Evolutionary conservation across 2,329 filamentous ascomycete species (phyloP).

Genomic region (Ascosphaera acerosa): DNA sequence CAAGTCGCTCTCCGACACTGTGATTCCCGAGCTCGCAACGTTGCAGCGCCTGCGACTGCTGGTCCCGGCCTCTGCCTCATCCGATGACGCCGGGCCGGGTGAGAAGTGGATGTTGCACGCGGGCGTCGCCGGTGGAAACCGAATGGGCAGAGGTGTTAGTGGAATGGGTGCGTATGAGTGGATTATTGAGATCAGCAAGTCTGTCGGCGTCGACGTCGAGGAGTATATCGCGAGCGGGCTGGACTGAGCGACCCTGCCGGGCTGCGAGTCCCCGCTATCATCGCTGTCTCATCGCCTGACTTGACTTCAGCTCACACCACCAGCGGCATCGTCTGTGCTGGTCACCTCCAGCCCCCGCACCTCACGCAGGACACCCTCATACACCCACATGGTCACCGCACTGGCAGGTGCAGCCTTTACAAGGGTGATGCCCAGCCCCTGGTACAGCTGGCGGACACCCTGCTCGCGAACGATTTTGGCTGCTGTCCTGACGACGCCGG

Average conservation of each 20-base stretch:
- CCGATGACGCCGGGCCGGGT: constrained; percentile 10
- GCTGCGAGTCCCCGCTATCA: no score
- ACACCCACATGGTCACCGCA: constrained; percentile 86
- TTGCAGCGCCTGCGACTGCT: constrained; percentile 21
- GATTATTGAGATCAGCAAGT: constrained; percentile 21
- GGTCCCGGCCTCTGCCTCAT: constrained; percentile 16
- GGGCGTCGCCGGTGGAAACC: constrained; percentile 7
- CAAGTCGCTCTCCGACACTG: constrained; percentile 17
- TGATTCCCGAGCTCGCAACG: constrained; percentile 22
- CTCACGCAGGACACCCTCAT: constrained; percentile 45
- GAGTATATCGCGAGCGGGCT: constrained; percentile 16
- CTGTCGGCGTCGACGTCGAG: constrained; percentile 21
- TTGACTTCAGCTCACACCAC: constrained; percentile 3
- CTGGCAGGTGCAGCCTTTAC: constrained; percentile 86
- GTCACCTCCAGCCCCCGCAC: constrained; percentile 23
- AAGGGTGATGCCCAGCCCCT: constrained; percentile 67
- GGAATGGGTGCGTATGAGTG: constrained; percentile 13
- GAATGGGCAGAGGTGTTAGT: constrained; percentile 3
- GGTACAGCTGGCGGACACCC: constrained; percentile 58
- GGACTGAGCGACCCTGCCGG: no score
- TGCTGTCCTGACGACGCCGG: constrained; percentile 38
- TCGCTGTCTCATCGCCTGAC: no score
- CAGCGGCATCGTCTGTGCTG: constrained; percentile 7
- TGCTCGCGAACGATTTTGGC: constrained; percentile 42
- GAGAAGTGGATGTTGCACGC: constrained; percentile 26